Base-by-base conservation (phyloP, 2,329 filamentous ascomycete genomes). In the Ophiocordyceps sinensis region DNA sequence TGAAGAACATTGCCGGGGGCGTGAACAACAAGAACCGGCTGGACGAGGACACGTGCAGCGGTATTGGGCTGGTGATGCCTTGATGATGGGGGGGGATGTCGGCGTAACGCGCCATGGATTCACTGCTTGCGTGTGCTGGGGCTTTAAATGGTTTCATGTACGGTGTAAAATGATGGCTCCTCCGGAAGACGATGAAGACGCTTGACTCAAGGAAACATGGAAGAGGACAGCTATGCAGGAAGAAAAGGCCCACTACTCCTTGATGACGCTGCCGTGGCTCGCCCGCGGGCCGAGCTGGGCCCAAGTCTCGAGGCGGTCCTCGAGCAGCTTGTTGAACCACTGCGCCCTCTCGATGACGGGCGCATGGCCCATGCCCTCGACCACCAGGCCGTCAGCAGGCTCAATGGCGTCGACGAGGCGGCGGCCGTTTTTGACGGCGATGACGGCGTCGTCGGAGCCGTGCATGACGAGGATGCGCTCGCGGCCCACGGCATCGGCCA, bases 51-150 rank as follows among this genome's bases (percentile, higher is more conserved):
- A 73, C 75, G 47, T 76, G 87, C 56, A 91, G 88, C 51, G 89
- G 91, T 1, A 79, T 98, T 44, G 91, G 91, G 32, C 75, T 94
- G 55, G 85, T 94, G 21, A 87, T 94, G 79, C 67, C 68, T 38
- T 68, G 57, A 49, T 14, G 23, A 38, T 26, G 23, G 6, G 23
- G n/a, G n/a, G n/a, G n/a, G n/a, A n/a, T n/a, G n/a, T n/a, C n/a
- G n/a, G n/a, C 23, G 23, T 7, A 23, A 23, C 4, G 23, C 23
- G 23, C 6, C 23, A 26, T 26, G 23, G 9, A 26, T 26, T 9
- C 23, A 26, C 6, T 26, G 23, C 5, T 26, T 9, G 23, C 5
- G 30, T 31, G 6, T 13, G 8, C 30, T 13, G 30, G n/a, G n/a
- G n/a, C n/a, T n/a, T n/a, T n/a, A 31, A 5, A 3, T 30, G 28